Evolutionary conservation across 192 early-diverging fungal genomes (phyloP), one percentile per base, ranked within the genome.

Genomic region (Backusella sp.): DNA sequence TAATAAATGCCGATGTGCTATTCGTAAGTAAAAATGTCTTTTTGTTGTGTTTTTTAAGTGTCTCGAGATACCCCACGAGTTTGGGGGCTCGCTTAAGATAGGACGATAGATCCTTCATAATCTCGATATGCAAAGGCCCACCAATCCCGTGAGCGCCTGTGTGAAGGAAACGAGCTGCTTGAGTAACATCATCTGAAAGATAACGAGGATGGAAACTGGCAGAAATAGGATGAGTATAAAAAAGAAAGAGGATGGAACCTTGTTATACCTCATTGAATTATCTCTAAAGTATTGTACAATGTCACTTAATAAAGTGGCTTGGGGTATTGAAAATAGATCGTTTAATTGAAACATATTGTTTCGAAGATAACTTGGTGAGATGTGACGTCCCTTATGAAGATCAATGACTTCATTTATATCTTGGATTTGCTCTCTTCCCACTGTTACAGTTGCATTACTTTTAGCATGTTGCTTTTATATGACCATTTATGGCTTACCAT

Each of bases 221-320:
- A 73, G 30, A 68, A 12, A 44, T 7, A 36, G 2, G 75, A 8
- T 19, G 26, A 62, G 56, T 28, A 28, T 1, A 28, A 7, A 59
- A 39, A 23, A 73, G 28, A 65, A 65, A 34, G 53, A 41, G 3
- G 59, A 23, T 37, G 30, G 76, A 3, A 3, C 3, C 19, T 12
- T 11, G 66, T 46, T 46, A 44, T 71, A 82, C 75, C 81, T 79
- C 23, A 88, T 88, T 35, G 76, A 76, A 68, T 86, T 76, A 36
- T 91, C 89, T 23, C 76, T 73, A 76, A 91, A 91, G 56, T 88
- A 86, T 83, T 91, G 90, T 14, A 87, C 80, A 28, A 91, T 79
- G 56, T 91, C 90, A 15, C 87, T 86, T 65, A 90, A 74, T 30
- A 90, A 67, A 17, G 88, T 88, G 0, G 89, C 86, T 56, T 80